Evolutionary conservation across 2,329 filamentous ascomycete genomes (phyloP), one percentile per base, ranked within the genome.

Genomic region (Exophiala dermatitidis): DNA sequence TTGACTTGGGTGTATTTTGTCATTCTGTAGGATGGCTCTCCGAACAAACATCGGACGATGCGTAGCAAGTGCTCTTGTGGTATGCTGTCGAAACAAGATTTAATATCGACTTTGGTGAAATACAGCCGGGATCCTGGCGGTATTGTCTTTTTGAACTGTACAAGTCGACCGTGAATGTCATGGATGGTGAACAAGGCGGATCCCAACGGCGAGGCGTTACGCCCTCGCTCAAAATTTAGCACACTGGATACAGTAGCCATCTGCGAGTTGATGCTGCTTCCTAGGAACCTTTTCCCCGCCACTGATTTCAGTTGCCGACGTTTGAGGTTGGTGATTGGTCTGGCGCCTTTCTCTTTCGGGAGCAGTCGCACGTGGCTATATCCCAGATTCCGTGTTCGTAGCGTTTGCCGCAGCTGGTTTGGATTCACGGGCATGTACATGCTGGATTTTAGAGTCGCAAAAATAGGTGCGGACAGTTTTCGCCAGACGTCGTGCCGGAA

Each of bases 401-500:
- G 71, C 19, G 86, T 73, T 6, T 71, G 72, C 19, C 75, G 70
- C 0, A 83, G 83, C 6, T 77, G 73, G 0, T 75, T 73, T 0
- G 76, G 64, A 40, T 78, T 80, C 38, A 96, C 72, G 62, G 93
- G 86, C 60, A 93, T 85, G 58, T 96, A 88, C 79, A 94, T 89
- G 5, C 72, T 77, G 1, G 72, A 61, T 64, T 86, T 93, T 26
- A 97, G 71, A 0, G 72, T 72, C 1, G 75, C 68, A 66, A 96
- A 73, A 0, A 85, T 81, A 4, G 90, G 86, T 62, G 90, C 84
- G 1, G 85, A 82, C 33, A 97, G 69, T 38, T 77, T 77, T 47
- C 80, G 82, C 93, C 93, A 98, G 6, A 93, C 77, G 68, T 98
- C 93, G 60, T 98, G 93, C 3, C 91, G 86, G 66, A 96, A 97